Conservation (phyloP, 1,139 yeast species). For the Candida labiduridarum region DNA sequence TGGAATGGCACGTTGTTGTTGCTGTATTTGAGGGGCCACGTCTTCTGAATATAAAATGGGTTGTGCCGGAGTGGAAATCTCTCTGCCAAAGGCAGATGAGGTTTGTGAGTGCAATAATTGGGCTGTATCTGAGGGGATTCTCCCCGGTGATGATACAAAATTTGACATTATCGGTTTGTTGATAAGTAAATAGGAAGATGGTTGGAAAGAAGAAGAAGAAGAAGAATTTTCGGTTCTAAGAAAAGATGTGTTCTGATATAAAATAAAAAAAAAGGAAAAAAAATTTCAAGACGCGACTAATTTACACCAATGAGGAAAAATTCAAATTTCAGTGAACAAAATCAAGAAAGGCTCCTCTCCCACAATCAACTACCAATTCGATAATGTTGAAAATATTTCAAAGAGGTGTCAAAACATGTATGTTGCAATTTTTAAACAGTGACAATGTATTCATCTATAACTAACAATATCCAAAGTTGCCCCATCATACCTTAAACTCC, state of each 20-base stretch:
- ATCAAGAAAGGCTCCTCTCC: background rate
- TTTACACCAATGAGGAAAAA: slow-evolving; percentile 28
- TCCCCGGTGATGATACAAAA: slow-evolving; percentile 50
- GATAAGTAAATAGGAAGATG: background rate
- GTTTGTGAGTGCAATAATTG: slow-evolving; percentile 45
- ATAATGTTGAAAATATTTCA: slow-evolving; percentile 6
- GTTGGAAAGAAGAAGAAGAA: background rate
- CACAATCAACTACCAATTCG: background rate
- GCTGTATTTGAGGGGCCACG: slow-evolving; percentile 12
- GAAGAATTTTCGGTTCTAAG: background rate
- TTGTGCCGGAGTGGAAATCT: slow-evolving; percentile 19
- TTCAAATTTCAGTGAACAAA: slow-evolving; percentile 8
- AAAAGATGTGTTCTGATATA: slow-evolving; percentile 1
- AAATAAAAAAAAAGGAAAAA: slow-evolving; percentile 2
- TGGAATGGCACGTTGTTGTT: slow-evolving; percentile 23
- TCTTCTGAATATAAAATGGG: slow-evolving; percentile 17
- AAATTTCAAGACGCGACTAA: slow-evolving; percentile 20
- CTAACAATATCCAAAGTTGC: slow-evolving; percentile 7
- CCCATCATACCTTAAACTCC: slow-evolving; percentile 30
- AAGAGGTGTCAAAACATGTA: slow-evolving; percentile 8
- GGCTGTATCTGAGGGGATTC: slow-evolving; percentile 51
- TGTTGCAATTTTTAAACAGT: background rate
- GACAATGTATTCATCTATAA: background rate
- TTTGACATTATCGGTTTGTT: slow-evolving; percentile 30
- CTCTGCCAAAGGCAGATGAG: slow-evolving; percentile 47